Conservation (phyloP, 495 filamentous ascomycete genomes). For the Bacidia rubella region DNA sequence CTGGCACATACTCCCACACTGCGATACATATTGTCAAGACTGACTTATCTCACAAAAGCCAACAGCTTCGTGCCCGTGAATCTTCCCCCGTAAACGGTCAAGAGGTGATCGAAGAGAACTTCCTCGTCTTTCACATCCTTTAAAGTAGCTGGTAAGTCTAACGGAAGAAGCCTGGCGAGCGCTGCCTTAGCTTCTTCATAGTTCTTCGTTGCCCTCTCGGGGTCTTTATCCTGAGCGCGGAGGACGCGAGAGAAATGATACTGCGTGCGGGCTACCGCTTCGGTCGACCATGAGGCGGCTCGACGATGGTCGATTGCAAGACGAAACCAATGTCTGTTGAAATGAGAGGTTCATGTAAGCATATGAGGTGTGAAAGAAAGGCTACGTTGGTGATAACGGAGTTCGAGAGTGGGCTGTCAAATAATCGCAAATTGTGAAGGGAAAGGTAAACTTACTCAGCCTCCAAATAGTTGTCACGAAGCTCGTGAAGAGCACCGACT, state of each 20-base stretch:
- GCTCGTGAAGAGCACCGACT: constrained; percentile 14
- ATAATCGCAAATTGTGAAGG: background rate
- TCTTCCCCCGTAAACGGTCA: constrained; percentile 5
- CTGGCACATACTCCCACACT: too few species aligned
- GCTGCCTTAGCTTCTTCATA: constrained; percentile 1
- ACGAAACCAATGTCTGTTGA: constrained; percentile 1
- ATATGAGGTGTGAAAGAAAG: background rate
- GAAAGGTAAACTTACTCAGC: constrained; percentile 1
- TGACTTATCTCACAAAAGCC: background rate
- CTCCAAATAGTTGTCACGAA: constrained; percentile 4
- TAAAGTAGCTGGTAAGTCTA: background rate
- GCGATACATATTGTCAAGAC: too few species aligned
- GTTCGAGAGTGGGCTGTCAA: background rate
- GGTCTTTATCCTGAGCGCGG: background rate
- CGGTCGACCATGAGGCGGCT: background rate
- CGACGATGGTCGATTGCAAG: constrained; percentile 10
- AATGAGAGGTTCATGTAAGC: background rate
- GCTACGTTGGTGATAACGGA: too few species aligned
- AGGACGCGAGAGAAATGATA: background rate
- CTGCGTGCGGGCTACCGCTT: constrained; percentile 2
- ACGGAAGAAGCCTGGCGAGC: background rate
- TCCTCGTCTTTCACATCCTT: background rate
- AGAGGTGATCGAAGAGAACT: constrained; percentile 3
- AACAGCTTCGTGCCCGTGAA: constrained; percentile 4
- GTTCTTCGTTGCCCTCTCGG: constrained; percentile 3